Percentiles rank a stretch among this genome's conserved stretches.
phyloP scores from a whole-genome alignment of 305 asterid species.

The Ajuga reptans region DNA sequence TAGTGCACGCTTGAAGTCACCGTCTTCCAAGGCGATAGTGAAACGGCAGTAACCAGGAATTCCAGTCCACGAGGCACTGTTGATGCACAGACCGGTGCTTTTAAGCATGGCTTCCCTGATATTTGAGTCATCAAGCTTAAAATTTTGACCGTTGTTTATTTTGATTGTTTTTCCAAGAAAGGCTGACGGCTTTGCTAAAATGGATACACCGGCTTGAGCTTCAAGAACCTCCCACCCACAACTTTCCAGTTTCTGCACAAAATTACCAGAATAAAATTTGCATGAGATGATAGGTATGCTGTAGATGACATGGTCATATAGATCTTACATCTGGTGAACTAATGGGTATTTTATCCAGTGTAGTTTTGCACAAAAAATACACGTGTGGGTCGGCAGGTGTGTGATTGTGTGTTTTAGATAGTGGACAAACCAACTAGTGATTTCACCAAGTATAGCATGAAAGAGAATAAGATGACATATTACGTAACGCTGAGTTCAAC shows the following conservation, averaged over 20 bases:
- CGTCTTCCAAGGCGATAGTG: conserved; percentile 68
- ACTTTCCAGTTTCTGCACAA: conserved; percentile 51
- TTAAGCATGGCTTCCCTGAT: conserved; percentile 70
- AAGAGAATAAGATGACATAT: no score
- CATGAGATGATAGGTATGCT: background rate
- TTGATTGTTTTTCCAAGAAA: conserved; percentile 61
- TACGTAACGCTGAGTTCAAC: background rate
- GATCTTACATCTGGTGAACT: no score
- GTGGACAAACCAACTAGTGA: no score
- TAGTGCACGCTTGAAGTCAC: conserved; percentile 62
- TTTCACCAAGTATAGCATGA: no score
- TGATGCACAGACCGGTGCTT: conserved; percentile 86
- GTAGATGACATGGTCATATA: background rate
- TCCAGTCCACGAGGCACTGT: conserved; percentile 84
- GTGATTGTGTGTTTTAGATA: no score
- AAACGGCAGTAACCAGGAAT: conserved; percentile 88
- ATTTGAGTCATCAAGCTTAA: conserved; percentile 59
- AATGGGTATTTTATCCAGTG: no score
- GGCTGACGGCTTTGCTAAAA: conserved; percentile 73
- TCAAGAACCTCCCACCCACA: conserved; percentile 88
- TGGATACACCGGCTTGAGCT: conserved; percentile 68
- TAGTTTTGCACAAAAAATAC: no score
- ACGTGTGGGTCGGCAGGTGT: no score
- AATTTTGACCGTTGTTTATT: conserved; percentile 32
- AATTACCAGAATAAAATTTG: conserved; percentile 12